Evolutionary conservation across 495 filamentous ascomycete species (phyloP).

Genomic region (Elasticomyces elasticus): DNA sequence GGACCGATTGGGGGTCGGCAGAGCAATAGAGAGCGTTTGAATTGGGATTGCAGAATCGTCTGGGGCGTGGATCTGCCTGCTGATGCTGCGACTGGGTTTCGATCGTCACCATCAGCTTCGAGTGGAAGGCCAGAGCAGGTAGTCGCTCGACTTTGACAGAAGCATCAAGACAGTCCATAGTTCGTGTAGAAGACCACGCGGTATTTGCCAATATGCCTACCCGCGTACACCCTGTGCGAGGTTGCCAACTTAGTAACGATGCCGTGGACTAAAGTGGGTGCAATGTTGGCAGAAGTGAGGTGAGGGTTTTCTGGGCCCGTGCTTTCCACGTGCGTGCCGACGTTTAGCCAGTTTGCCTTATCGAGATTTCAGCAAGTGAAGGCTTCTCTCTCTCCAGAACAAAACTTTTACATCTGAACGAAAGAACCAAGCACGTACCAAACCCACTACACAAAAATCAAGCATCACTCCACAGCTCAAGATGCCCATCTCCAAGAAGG

Average conservation of each 20-base stretch:
- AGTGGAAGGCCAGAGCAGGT: constrained; percentile 10
- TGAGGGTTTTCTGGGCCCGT: too few relatives aligned
- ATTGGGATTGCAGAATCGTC: constrained; percentile 13
- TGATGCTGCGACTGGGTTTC: constrained; percentile 8
- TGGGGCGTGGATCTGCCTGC: constrained; percentile 12
- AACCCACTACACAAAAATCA: background rate
- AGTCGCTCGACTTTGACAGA: background rate
- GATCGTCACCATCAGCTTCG: background rate
- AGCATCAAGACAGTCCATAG: too few relatives aligned
- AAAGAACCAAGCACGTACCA: background rate
- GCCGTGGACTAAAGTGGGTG: too few relatives aligned
- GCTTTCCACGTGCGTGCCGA: too few relatives aligned
- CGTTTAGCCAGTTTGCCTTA: too few relatives aligned
- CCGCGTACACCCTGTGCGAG: too few relatives aligned
- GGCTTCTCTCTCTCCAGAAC: too few relatives aligned
- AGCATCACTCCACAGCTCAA: background rate
- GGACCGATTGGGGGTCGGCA: background rate
- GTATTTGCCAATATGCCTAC: too few relatives aligned
- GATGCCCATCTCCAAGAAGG: constrained; percentile 23
- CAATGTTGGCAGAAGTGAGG: too few relatives aligned
- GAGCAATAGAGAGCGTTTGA: constrained; percentile 1
- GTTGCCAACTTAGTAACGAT: too few relatives aligned
- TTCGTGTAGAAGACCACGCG: too few relatives aligned
- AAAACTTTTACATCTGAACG: background rate
- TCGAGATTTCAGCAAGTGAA: too few relatives aligned